Base-by-base conservation (phyloP, 1,284 basidiomycete genomes). In the Apiotrichum sp. region DNA sequence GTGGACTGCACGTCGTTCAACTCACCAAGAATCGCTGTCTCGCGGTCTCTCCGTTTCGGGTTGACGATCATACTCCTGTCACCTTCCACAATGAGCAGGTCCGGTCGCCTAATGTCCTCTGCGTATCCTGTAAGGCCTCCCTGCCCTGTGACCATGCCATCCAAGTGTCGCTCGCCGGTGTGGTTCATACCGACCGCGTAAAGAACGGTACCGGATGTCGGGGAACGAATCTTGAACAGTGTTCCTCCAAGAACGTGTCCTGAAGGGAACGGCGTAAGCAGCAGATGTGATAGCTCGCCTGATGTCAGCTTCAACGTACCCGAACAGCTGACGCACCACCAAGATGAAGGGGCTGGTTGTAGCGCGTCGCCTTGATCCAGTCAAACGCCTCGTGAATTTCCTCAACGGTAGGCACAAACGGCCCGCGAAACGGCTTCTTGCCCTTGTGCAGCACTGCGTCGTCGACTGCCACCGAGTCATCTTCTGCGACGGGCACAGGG, bases 121-220 rank as follows among this genome's bases (percentile, higher is more conserved):
- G 67, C 68, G 52, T 74, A 73, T 1, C 68, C 71, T 2, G 63
- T 57, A 58, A 71, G 58, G 58, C 70, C 84, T n/a, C 87, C 86
- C 47, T 72, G 73, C 47, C 86, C 86, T 35, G 70, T 67, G 7
- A 96, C 88, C 3, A 95, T 96, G 40, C 93, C 93, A 63, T 98
- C 93, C 33, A 99, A 80, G 78, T 98, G 96, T 38, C 93, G 84
- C 74, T 99, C 96, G 56, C 86, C 84, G 81, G 93, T 93, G 73
- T 99, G 96, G 72, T 98, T 98, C 79, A 98, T 84, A 65, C 95
- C 86, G 16, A 98, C 89, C 10, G 93, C 95, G 71, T 98, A 96
- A 34, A 98, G 80, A 16, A 98, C 86, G 3, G 96, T 98, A 6
- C 93, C 95, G 7, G 91, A 89, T 0, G 92, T 93, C 2, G 96